Evolutionary conservation across 2,329 filamentous ascomycete genomes (phyloP).

Genomic region (Epicoccum nigrum): DNA sequence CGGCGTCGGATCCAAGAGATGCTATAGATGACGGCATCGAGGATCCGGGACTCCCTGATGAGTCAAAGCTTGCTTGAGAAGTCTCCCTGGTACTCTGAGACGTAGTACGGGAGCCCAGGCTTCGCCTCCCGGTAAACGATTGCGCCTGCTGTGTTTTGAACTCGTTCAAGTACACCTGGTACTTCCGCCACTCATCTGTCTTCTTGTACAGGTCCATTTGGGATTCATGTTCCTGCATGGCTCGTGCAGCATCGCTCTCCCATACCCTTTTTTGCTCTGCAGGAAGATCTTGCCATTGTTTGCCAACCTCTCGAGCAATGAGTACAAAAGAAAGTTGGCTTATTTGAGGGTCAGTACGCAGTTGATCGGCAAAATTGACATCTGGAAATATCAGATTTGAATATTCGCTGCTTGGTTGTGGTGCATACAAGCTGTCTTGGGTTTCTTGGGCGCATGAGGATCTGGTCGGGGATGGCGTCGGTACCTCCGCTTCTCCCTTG

Average conservation of each 20-base stretch:
- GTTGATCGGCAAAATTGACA: slow-evolving; percentile 51
- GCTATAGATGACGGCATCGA: slow-evolving; percentile 22
- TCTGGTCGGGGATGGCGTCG: slow-evolving; percentile 47
- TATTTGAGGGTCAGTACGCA: slow-evolving; percentile 45
- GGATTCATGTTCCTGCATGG: slow-evolving; percentile 47
- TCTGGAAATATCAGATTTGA: slow-evolving; percentile 25
- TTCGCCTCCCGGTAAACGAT: slow-evolving; percentile 25
- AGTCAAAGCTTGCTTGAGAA: slow-evolving; percentile 37
- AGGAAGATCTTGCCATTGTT: slow-evolving; percentile 47
- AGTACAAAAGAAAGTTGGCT: slow-evolving; percentile 47
- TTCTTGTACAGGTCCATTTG: slow-evolving; percentile 51
- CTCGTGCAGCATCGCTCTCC: slow-evolving; percentile 47
- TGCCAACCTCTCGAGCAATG: slow-evolving; percentile 48
- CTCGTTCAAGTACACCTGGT: slow-evolving; percentile 44
- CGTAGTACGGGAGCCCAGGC: slow-evolving; percentile 27
- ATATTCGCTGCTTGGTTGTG: not conserved
- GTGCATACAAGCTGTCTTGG: slow-evolving; percentile 48
- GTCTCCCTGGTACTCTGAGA: slow-evolving; percentile 31
- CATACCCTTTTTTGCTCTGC: slow-evolving; percentile 45
- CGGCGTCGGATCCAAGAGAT: slow-evolving; percentile 30
- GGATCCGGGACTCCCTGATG: slow-evolving; percentile 38
- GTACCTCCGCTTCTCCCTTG: slow-evolving; percentile 46
- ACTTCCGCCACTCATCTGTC: slow-evolving; percentile 45
- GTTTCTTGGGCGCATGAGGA: slow-evolving; percentile 47
- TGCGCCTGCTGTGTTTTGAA: slow-evolving; percentile 42